Conservation (phyloP, 192 early-diverging fungal genomes). For the Backusella australiensis region DNA sequence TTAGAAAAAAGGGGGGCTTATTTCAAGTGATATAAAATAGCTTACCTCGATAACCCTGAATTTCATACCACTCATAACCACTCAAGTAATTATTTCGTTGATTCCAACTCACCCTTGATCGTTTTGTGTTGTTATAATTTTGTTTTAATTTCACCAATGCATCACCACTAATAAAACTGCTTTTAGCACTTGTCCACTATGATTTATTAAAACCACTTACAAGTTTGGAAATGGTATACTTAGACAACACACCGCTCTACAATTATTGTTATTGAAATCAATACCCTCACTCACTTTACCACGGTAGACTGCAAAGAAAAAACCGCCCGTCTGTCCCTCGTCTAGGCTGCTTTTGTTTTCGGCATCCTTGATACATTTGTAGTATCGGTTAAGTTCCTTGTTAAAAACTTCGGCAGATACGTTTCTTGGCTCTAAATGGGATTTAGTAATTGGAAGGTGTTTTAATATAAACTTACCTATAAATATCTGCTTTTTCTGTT, state of each 20-base stretch:
- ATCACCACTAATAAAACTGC: slow-evolving; percentile 33
- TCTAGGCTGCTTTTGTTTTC: neutral
- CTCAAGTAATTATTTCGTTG: neutral
- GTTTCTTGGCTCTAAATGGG: neutral
- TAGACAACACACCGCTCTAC: slow-evolving; percentile 61
- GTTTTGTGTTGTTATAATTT: slow-evolving; percentile 32
- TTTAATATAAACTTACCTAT: neutral
- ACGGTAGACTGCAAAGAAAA: slow-evolving; percentile 67
- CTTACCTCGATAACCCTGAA: slow-evolving; percentile 32
- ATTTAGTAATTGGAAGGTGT: too few relatives aligned
- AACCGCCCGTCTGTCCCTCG: slow-evolving; percentile 39
- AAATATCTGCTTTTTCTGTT: slow-evolving; percentile 9
- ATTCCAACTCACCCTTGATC: neutral
- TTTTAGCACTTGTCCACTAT: neutral
- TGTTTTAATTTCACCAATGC: slow-evolving; percentile 50
- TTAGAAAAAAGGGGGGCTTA: neutral
- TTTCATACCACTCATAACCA: slow-evolving; percentile 26
- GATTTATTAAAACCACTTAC: neutral
- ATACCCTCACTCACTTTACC: slow-evolving; percentile 78
- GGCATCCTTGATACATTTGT: slow-evolving; percentile 4
- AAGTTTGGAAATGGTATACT: slow-evolving; percentile 59
- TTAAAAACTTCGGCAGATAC: neutral
- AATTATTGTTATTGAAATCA: slow-evolving; percentile 67
- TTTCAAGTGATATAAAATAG: neutral
- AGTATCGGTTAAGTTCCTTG: neutral